Percentiles rank a stretch among this genome's conserved stretches.
Conservation (phyloP, 768 basidiomycete genomes). For the Lactifluus subvellereus region DNA sequence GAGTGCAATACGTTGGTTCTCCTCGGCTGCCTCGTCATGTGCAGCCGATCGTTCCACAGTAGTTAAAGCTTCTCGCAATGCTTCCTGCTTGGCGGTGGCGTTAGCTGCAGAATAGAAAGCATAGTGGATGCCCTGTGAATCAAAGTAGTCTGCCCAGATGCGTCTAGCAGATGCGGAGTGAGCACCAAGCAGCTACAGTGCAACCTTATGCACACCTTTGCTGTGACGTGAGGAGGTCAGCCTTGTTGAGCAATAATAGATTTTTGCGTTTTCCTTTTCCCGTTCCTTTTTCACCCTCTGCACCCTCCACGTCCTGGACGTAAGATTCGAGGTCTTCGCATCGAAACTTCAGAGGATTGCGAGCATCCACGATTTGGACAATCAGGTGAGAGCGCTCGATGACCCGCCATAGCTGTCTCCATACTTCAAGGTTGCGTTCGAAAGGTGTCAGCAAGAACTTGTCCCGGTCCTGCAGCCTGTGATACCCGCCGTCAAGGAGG, state of each 20-base stretch:
- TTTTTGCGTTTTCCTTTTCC: slow-evolving; percentile 67
- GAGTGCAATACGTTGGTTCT: background rate
- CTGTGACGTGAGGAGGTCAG: slow-evolving; percentile 79
- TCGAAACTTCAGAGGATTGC: slow-evolving; percentile 88
- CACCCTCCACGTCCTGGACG: slow-evolving; percentile 75
- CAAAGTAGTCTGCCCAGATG: slow-evolving; percentile 91
- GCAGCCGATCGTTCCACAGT: background rate
- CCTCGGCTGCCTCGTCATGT: slow-evolving; percentile 7
- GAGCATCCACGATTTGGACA: slow-evolving; percentile 94
- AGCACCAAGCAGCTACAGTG: background rate
- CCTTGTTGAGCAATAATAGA: slow-evolving; percentile 90
- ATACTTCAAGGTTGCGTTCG: slow-evolving; percentile 96
- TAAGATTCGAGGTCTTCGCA: slow-evolving; percentile 90
- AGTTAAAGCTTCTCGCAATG: slow-evolving; percentile 45
- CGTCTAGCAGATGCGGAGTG: slow-evolving; percentile 39
- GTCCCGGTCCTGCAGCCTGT: slow-evolving; percentile 81
- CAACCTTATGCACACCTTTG: slow-evolving; percentile 58
- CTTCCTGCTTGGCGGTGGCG: slow-evolving; percentile 78
- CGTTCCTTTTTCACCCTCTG: slow-evolving; percentile 74
- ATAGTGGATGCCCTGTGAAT: slow-evolving; percentile 63
- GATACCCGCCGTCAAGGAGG: background rate
- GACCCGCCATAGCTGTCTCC: slow-evolving; percentile 97
- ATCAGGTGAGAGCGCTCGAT: slow-evolving; percentile 91
- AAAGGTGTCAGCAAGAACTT: slow-evolving; percentile 91
- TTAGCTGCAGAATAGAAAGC: slow-evolving; percentile 94